Base-by-base conservation (phyloP, 202 grass and related monocot genomes). In the Setaria viridis region DNA sequence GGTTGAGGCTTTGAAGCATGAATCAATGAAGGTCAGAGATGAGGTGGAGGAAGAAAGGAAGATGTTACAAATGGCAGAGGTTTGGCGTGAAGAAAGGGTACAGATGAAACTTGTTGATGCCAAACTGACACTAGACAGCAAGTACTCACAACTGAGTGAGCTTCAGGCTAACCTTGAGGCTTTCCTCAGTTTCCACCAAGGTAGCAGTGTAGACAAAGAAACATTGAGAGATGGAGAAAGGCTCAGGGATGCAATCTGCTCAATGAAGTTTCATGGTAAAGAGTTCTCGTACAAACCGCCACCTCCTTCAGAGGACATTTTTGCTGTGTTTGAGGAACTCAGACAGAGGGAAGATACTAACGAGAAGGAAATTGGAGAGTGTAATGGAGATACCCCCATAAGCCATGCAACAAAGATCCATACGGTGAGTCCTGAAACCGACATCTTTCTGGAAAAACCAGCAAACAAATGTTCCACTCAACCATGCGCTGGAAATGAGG, bases 31-130 rank as follows among this genome's bases (percentile, higher is more conserved):
- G 79, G 80, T 94, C 49, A 89, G 95, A 80, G 93, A 98, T 78
- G 95, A 98, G 62, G 88, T 95, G 45, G 91, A 95, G 82, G 95
- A 98, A 83, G 95, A 98, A 83, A 92, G 85, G 77, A 95, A 86
- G 83, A 98, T 98, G 95, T 59, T 98, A 73, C 95, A 98, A 85
- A 98, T 98, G 91, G 95, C 93, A 25, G 95, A 98, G 88, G 95
- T 98, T 84, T 98, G 95, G 95, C 92, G 95, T 49, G 95, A 98
- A 85, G 95, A 98, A 78, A 93, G 95, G 83, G 95, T 98, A 47
- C 95, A 98, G 72, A 92, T 98, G 95, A 98, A 98, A 85, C 90
- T 98, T 55, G 75, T 92, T 66, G 95, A 98, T 90, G 95, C 95
- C 73, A 98, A 93, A 72, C 69, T 93, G 80, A 87, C 89, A 85